phyloP scores from a whole-genome alignment of 352 stramenopile species.

The Phytopythium delawarense region DNA sequence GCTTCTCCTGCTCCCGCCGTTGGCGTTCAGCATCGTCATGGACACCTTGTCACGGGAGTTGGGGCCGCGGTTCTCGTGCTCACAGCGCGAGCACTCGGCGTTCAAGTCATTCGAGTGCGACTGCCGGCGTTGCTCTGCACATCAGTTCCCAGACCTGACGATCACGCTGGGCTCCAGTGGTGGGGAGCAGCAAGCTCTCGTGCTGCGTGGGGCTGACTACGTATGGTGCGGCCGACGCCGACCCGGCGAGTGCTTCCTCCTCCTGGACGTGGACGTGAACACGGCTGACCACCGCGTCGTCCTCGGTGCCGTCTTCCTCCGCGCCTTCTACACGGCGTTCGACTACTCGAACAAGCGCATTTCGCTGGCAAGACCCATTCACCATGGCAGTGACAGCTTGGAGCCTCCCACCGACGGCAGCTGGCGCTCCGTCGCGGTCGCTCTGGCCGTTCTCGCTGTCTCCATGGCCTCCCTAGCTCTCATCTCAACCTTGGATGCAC shows the following conservation, averaged over 20 bases:
- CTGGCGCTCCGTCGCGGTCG: not conserved
- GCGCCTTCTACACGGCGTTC: slow-evolving; percentile 4
- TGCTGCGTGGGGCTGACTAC: slow-evolving; percentile 1
- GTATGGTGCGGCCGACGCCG: not conserved
- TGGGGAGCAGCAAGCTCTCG: not conserved
- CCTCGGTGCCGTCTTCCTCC: slow-evolving; percentile 1
- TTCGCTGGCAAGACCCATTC: not conserved
- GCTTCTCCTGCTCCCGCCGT: not conserved
- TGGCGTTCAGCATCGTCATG: not conserved
- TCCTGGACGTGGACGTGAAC: not conserved
- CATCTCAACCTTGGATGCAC: not conserved
- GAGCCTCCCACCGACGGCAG: not conserved
- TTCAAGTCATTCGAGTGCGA: slow-evolving; percentile 1
- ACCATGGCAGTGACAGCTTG: not conserved
- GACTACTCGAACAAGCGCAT: slow-evolving; percentile 1
- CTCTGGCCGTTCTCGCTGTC: not conserved
- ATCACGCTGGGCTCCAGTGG: not conserved
- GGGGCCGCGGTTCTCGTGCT: not conserved
- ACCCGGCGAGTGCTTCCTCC: not conserved
- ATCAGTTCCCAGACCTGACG: not conserved
- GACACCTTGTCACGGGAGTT: not conserved
- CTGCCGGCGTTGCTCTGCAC: not conserved
- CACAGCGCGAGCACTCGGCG: not conserved
- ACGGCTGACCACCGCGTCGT: not conserved
- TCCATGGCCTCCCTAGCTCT: not conserved